These are phyloP conservation scores for Geoglossum cookeanum DNA, from an alignment of 2,329 filamentous ascomycete genomes.

Conservation along the genomic window DNA sequence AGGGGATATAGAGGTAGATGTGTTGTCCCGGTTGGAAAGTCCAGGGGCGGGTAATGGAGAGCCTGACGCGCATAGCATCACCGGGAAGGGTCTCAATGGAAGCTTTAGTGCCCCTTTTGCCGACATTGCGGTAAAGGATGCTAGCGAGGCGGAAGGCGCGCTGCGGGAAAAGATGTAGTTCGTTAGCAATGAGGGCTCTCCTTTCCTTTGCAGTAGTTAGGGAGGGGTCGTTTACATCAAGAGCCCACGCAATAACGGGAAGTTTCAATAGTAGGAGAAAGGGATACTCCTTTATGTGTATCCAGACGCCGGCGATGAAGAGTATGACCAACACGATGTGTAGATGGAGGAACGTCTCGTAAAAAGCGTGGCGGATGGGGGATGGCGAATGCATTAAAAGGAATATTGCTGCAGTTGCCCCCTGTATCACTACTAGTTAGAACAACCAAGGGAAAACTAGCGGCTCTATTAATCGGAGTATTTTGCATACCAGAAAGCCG, in stretches of 20 bases:
- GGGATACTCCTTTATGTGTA: conserved; percentile 37
- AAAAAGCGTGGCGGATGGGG: conserved; percentile 79
- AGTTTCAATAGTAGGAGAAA: conserved; percentile 59
- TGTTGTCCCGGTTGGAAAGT: conserved; percentile 51
- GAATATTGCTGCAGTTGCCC: conserved; percentile 36
- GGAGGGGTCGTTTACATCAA: no score
- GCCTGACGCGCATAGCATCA: conserved; percentile 49
- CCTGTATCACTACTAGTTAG: not conserved
- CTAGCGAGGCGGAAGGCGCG: conserved; percentile 42
- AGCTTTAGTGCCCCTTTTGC: conserved; percentile 40
- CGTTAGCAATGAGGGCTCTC: conserved; percentile 7
- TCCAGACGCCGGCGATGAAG: conserved; percentile 51
- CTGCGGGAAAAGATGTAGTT: conserved; percentile 8
- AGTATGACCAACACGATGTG: conserved; percentile 61
- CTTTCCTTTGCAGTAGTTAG: conserved; percentile 6
- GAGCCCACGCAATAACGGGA: conserved; percentile 58
- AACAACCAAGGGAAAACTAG: not conserved
- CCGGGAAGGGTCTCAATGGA: conserved; percentile 48
- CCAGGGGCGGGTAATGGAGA: conserved; percentile 48
- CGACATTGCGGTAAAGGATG: conserved; percentile 45
- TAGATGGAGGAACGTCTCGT: conserved; percentile 82
- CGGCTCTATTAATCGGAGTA: not conserved
- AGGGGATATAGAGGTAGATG: conserved; percentile 52
- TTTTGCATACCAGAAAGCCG: conserved; percentile 24
- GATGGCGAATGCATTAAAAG: conserved; percentile 55